Evolutionary conservation across 192 early-diverging fungal genomes (phyloP).

Genomic region (Coemansia sp.): DNA sequence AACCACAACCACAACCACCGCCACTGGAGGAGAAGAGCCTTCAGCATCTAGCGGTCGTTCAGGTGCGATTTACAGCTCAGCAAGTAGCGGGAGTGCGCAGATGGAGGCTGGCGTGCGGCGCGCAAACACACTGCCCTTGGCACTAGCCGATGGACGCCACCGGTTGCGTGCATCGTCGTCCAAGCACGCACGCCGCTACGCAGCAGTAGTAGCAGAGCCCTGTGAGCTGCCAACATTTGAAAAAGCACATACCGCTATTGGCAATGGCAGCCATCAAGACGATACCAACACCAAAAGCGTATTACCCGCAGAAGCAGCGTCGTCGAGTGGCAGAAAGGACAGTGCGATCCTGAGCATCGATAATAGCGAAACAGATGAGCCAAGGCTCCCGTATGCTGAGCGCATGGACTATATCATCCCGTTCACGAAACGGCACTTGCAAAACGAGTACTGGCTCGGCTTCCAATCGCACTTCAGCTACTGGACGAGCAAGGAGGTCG

Average conservation of each 20-base stretch:
- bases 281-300: background rate
- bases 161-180: constrained; percentile 7
- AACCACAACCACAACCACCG: too few relatives aligned
- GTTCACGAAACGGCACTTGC: constrained; percentile 42
- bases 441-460: constrained; percentile 56
- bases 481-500: constrained; percentile 50
- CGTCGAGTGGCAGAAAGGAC: background rate
- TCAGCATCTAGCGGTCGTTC: background rate
- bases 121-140: constrained; percentile 18
- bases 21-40: too few relatives aligned
- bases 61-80: background rate
- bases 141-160: constrained; percentile 18
- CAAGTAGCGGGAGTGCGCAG: background rate
- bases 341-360: background rate
- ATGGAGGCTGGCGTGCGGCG: background rate
- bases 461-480: constrained; percentile 52
- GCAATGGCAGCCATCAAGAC: background rate
- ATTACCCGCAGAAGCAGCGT: background rate
- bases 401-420: constrained; percentile 57
- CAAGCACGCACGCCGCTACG: too few relatives aligned
- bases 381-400: constrained; percentile 40
- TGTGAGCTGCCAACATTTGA: background rate
- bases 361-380: too few relatives aligned
- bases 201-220: background rate
- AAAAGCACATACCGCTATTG: background rate